Percentiles rank a stretch among this genome's conserved stretches.
phyloP scores from a whole-genome alignment of 441 rosid genomes.

The Bocquillonia castaneifolia region DNA sequence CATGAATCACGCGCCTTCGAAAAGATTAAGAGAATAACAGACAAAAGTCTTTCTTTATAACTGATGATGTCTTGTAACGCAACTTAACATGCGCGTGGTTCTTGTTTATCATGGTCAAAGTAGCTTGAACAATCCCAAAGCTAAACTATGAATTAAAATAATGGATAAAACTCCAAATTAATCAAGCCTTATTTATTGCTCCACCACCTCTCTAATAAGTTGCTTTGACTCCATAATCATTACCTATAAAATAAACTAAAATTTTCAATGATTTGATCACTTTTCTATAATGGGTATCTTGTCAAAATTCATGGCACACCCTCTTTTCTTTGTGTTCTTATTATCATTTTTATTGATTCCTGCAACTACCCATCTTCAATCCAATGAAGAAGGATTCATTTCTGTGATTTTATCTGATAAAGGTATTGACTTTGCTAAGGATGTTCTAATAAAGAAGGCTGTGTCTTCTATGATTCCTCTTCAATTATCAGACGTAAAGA shows the following conservation, averaged over 20 bases:
- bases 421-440: slow-evolving; percentile 67
- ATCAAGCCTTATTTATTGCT: not conserved
- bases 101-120: not conserved
- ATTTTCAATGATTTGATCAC: slow-evolving; percentile 13
- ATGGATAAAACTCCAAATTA: slow-evolving; percentile 25
- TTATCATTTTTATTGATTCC: slow-evolving; percentile 34
- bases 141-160: not conserved
- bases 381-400: slow-evolving; percentile 39
- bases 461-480: slow-evolving; percentile 57
- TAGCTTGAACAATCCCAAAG: not conserved
- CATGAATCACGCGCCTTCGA: not conserved
- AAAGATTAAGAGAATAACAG: not conserved
- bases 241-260: no score
- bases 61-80: not conserved
- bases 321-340: slow-evolving; percentile 25
- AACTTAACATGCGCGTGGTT: slow-evolving; percentile 6
- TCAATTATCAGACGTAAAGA: slow-evolving; percentile 49
- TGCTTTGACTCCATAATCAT: not conserved
- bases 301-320: slow-evolving; percentile 22
- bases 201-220: not conserved
- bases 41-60: not conserved
- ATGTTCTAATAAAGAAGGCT: slow-evolving; percentile 45
- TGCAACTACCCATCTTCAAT: slow-evolving; percentile 33
- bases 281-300: slow-evolving; percentile 28
- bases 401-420: slow-evolving; percentile 42